Conservation (phyloP, 805 yeast species). For the Gaillardinia entomophila region DNA sequence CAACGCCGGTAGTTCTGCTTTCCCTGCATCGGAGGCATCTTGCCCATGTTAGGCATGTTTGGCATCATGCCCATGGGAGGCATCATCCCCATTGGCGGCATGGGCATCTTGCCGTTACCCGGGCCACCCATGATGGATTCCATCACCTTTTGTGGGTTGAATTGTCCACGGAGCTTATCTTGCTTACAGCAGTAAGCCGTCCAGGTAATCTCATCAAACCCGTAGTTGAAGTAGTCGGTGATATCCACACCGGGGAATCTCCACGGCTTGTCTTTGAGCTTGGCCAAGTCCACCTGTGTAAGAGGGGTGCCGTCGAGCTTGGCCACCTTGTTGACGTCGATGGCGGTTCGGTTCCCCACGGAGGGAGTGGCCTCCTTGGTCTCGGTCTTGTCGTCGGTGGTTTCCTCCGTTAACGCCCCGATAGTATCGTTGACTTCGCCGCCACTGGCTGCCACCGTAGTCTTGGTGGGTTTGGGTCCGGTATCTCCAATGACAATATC, state of each 20-base stretch:
- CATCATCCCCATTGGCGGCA: slow-evolving; percentile 6
- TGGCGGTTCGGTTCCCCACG: slow-evolving; percentile 37
- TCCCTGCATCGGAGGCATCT: slow-evolving; percentile 12
- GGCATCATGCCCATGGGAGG: slow-evolving; percentile 6
- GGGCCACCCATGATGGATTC: slow-evolving; percentile 46
- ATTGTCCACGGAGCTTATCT: slow-evolving; percentile 72
- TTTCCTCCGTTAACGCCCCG: slow-evolving; percentile 8
- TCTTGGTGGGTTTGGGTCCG: slow-evolving; percentile 6
- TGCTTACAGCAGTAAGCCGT: slow-evolving; percentile 85
- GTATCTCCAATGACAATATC: slow-evolving; percentile 69
- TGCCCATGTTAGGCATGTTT: slow-evolving; percentile 16
- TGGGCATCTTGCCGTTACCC: slow-evolving; percentile 13
- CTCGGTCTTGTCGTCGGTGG: slow-evolving; percentile 10
- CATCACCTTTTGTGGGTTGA: slow-evolving; percentile 76
- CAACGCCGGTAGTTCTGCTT: no score
- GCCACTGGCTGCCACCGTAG: neutral
- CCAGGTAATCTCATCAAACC: slow-evolving; percentile 97
- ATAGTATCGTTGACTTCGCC: slow-evolving; percentile 14
- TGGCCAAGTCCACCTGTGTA: slow-evolving; percentile 73
- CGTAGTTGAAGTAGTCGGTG: slow-evolving; percentile 92
- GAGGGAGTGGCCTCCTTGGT: slow-evolving; percentile 26
- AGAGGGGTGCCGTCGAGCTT: slow-evolving; percentile 75
- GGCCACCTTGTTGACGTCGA: slow-evolving; percentile 69
- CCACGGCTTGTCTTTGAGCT: slow-evolving; percentile 95
- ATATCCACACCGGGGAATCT: slow-evolving; percentile 94